A percentile compares a stretch with the other conserved stretches of the same genome.
These are phyloP conservation scores for Teratosphaeria gauchensis DNA, from an alignment of 2,329 filamentous ascomycete genomes.

Conservation along the genomic window DNA sequence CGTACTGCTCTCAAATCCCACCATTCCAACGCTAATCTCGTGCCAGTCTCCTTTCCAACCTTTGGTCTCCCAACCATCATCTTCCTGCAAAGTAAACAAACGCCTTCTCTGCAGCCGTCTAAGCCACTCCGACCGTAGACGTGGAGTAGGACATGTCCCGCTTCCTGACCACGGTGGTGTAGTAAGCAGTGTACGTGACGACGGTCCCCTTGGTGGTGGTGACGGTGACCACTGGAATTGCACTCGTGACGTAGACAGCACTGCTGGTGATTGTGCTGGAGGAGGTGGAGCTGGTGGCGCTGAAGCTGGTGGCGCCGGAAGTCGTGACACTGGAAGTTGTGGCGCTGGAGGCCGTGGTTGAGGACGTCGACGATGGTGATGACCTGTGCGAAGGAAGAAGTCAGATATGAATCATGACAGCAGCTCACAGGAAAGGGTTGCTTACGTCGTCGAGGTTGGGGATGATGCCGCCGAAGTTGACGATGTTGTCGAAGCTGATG, in stretches of 20 bases:
- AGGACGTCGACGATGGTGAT: neutral
- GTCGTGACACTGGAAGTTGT: neutral
- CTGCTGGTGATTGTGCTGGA: neutral
- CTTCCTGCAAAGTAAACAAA: too few relatives aligned
- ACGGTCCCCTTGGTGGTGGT: neutral
- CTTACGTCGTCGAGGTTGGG: neutral
- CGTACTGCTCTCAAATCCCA: too few relatives aligned
- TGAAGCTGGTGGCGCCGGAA: neutral
- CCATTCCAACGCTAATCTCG: too few relatives aligned
- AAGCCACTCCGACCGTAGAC: neutral
- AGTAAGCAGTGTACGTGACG: neutral
- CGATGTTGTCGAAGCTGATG: neutral
- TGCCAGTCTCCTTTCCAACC: too few relatives aligned
- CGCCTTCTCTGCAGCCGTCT: too few relatives aligned
- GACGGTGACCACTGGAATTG: neutral
- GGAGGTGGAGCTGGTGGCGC: neutral
- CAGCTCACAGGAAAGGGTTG: neutral
- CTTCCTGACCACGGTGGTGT: neutral
- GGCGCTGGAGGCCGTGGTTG: neutral
- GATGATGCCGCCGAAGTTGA: neutral
- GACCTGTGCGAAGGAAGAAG: neutral
- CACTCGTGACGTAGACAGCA: neutral
- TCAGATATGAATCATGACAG: neutral
- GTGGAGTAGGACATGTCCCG: neutral
- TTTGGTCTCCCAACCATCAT: too few relatives aligned